Percentiles rank a stretch among this genome's conserved stretches.
Evolutionary conservation across 257 asterid genomes (phyloP).

Genomic region (Scutellaria minor): DNA sequence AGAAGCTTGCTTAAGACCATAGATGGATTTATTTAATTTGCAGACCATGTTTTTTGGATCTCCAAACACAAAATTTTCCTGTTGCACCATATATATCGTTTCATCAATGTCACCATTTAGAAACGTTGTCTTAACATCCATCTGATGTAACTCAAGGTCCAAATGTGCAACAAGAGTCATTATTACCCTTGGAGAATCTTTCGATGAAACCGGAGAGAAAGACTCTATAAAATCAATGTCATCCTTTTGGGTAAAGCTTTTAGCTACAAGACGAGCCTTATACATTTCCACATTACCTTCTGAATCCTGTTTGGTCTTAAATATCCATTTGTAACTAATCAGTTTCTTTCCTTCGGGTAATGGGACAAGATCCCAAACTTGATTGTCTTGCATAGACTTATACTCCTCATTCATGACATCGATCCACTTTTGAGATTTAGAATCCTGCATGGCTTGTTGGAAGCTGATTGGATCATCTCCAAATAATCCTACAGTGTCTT

Average conservation of each 20-base stretch:
- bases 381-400: too few relatives aligned
- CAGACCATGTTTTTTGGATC: too few relatives aligned
- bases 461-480: background rate
- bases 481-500: background rate
- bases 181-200: background rate
- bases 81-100: too few relatives aligned
- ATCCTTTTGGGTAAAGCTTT: background rate
- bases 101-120: background rate
- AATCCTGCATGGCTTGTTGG: too few relatives aligned
- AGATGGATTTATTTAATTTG: too few relatives aligned
- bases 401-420: too few relatives aligned
- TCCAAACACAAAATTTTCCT: too few relatives aligned
- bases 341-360: background rate
- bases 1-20: too few relatives aligned
- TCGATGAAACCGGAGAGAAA: background rate
- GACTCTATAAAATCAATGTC: too few relatives aligned
- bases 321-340: conserved; percentile 1
- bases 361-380: too few relatives aligned
- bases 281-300: background rate
- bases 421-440: too few relatives aligned
- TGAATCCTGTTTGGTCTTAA: background rate
- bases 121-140: background rate
- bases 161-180: conserved; percentile 3
- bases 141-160: conserved; percentile 1
- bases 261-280: conserved; percentile 13